Conservation (phyloP, 768 basidiomycete species). For the Termitomyces heimii region DNA sequence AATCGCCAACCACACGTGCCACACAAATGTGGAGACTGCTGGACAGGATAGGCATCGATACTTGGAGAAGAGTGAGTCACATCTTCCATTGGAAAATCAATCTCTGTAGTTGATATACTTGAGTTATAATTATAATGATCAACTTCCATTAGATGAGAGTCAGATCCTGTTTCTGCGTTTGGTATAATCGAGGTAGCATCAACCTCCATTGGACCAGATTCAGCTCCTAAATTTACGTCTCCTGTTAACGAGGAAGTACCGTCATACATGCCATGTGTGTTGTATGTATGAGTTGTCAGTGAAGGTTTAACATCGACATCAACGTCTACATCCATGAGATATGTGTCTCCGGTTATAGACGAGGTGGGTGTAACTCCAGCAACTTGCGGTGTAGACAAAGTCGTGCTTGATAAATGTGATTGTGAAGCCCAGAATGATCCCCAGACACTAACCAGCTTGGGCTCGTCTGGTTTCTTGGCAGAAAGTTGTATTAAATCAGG, state of each 20-base stretch:
- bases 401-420: not conserved
- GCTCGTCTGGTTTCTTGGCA: not conserved
- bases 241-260: not conserved
- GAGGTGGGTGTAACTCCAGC: not conserved
- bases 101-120: not conserved
- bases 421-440: not conserved
- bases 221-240: not conserved
- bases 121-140: too few relatives aligned
- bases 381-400: not conserved
- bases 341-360: too few relatives aligned
- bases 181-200: not conserved
- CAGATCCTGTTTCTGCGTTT: too few relatives aligned
- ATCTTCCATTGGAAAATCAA: not conserved
- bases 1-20: not conserved
- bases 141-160: too few relatives aligned
- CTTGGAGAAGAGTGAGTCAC: not conserved
- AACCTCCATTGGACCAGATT: not conserved
- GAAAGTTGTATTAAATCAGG: not conserved
- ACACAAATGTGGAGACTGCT: not conserved
- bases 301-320: not conserved
- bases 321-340: not conserved
- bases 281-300: not conserved
- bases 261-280: not conserved
- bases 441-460: not conserved
- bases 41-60: not conserved